Evolutionary conservation across 176 grass and related monocot genomes (phyloP).

Genomic region (Guadua angustifolia): DNA sequence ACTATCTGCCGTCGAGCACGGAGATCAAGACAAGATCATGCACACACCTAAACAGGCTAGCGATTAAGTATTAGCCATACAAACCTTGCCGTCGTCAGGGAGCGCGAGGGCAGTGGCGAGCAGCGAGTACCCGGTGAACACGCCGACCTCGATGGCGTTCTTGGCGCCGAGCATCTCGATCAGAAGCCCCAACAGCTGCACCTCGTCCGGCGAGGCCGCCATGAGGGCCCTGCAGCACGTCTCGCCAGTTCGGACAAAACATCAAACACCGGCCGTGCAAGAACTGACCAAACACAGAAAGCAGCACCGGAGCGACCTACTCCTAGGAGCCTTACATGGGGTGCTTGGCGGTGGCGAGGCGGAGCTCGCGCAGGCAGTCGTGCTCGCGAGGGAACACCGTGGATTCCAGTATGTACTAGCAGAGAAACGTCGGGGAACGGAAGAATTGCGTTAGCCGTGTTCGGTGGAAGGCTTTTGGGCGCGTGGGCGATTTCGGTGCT

Average conservation of each 20-base stretch:
- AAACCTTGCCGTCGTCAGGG: constrained; percentile 62
- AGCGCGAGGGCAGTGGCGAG: constrained; percentile 67
- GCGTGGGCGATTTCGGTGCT: not conserved
- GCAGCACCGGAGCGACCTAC: not conserved
- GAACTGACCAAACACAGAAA: not conserved
- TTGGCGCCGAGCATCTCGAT: constrained; percentile 67
- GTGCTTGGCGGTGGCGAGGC: constrained; percentile 55
- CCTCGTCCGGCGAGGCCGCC: constrained; percentile 65
- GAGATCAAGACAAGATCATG: not conserved
- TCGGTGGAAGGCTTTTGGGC: not conserved
- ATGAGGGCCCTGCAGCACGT: constrained; percentile 41
- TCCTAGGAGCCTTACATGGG: constrained; percentile 43
- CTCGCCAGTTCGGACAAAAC: not conserved
- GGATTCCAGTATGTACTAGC: constrained; percentile 69
- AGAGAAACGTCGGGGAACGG: not conserved
- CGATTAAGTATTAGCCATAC: not conserved
- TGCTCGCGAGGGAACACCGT: constrained; percentile 70
- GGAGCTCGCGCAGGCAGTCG: constrained; percentile 72
- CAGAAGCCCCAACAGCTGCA: constrained; percentile 62
- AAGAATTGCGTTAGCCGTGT: not conserved
- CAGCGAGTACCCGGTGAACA: constrained; percentile 80
- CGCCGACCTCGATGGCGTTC: constrained; percentile 72
- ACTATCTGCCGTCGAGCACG: constrained; percentile 42
- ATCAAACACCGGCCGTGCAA: constrained; percentile 29
- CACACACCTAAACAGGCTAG: not conserved